Evolutionary conservation across 2,329 filamentous ascomycete genomes (phyloP).

Genomic region (Penicillium hordei): DNA sequence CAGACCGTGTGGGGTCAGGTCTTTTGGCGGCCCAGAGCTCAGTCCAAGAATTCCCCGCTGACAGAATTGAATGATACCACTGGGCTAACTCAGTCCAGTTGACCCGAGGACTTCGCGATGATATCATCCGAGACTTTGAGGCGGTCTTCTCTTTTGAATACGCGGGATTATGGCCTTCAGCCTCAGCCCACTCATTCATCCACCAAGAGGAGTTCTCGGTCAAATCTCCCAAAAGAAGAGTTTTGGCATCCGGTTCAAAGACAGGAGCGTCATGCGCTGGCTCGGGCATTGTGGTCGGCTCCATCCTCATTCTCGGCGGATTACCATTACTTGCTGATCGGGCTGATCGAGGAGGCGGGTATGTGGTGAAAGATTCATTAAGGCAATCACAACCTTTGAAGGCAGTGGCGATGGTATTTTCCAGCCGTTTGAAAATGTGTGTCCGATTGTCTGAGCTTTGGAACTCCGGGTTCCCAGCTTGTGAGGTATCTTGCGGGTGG

Average conservation of each 20-base stretch:
- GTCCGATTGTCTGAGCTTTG: constrained; percentile 43
- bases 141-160: constrained; percentile 37
- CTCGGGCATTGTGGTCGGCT: constrained; percentile 32
- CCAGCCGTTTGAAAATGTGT: constrained; percentile 70
- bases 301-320: constrained; percentile 33
- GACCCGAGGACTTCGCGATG: constrained; percentile 64
- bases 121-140: constrained; percentile 45
- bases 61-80: constrained; percentile 72
- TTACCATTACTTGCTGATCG: constrained; percentile 49
- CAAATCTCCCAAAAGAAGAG: constrained; percentile 70
- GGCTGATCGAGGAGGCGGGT: constrained; percentile 40
- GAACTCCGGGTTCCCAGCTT: constrained; percentile 23
- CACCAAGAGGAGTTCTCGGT: constrained; percentile 83
- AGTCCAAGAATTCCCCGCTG: constrained; percentile 67
- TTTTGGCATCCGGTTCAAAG: constrained; percentile 70
- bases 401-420: constrained; percentile 71
- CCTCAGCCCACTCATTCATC: constrained; percentile 59
- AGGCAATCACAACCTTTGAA: constrained; percentile 70
- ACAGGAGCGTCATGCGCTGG: constrained; percentile 43
- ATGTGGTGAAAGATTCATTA: constrained; percentile 71
- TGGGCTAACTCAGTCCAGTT: constrained; percentile 70
- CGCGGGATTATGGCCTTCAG: constrained; percentile 30
- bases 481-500: constrained; percentile 19
- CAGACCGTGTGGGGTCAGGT: constrained; percentile 31
- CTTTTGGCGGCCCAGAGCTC: constrained; percentile 58